Evolutionary conservation across 2,329 filamentous ascomycete genomes (phyloP).

Genomic region (Pezicula rhizophila): DNA sequence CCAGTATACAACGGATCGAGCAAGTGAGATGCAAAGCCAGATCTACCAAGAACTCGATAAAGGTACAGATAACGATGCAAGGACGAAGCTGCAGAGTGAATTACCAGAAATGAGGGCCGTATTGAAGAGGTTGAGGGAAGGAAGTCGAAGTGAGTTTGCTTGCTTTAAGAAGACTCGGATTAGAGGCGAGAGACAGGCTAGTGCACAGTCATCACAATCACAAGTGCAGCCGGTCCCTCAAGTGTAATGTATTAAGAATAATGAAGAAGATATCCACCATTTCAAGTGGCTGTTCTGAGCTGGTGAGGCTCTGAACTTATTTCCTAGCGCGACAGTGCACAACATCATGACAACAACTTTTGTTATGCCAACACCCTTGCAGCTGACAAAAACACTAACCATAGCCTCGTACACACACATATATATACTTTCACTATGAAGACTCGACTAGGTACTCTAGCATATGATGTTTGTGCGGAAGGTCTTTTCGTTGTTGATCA

Average conservation of each 20-base stretch:
- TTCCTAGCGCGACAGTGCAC: too few relatives aligned
- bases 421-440: too few relatives aligned
- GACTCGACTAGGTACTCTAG: too few relatives aligned
- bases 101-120: conserved; percentile 83
- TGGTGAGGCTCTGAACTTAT: too few relatives aligned
- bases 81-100: conserved; percentile 75
- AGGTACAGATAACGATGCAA: conserved; percentile 81
- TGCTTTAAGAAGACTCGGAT: conserved; percentile 60
- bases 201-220: not conserved
- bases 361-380: too few relatives aligned
- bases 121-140: conserved; percentile 76
- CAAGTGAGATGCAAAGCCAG: conserved; percentile 75
- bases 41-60: conserved; percentile 89
- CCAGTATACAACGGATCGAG: conserved; percentile 80
- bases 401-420: too few relatives aligned
- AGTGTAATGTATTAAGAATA: not conserved
- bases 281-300: too few relatives aligned
- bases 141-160: conserved; percentile 80
- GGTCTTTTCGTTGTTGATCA: too few relatives aligned
- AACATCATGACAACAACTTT: too few relatives aligned
- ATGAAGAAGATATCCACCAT: not conserved
- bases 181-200: conserved; percentile 7
- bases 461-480: too few relatives aligned
- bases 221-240: not conserved
- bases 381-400: too few relatives aligned